Base-by-base conservation (phyloP, 345 rosid genomes). In the Brassica nigra region DNA sequence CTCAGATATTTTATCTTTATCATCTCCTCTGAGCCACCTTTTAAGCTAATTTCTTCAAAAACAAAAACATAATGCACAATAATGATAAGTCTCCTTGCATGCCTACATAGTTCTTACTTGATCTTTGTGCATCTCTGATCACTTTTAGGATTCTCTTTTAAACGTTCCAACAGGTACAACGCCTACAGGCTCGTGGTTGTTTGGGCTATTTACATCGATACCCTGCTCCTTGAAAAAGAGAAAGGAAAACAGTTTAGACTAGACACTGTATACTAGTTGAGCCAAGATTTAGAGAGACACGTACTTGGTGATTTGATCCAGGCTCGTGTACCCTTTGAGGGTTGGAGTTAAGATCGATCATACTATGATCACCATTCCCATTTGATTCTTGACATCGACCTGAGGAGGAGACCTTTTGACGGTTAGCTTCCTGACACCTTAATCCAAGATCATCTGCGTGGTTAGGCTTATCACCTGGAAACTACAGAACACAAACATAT, bases 341-440 rank as follows among this genome's bases (percentile, higher is more conserved):
- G 80, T 87, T 88, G 78, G 85, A 86, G 70, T 94, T 94, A 83
- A 94, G 86, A 84, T 94, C 97, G 8, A 94, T 89, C 90, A 86
- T 79, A 65, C 82, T 77, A 28, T 79, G 76, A 80, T 81, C 85
- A 67, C 74, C 81, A 74, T 85, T 78, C 74, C 71, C 69, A 66
- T 73, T 79, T 58, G 74, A 59, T 20, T 84, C 83, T 29, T 74
- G 65, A 69, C 66, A 61, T 15, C 63, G 76, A 76, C 57, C 81
- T 6, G 86, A 47, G 16, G 86, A 77, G 37, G 44, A 52, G 57
- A 52, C 79, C 66, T 49, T 75, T 72, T 79, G 88, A 78, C 67
- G 59, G 76, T 75, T 83, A 42, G 76, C 59, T 64, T 73, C 81
- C 57, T 76, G 81, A 58, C 73, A 79, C 59, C 79, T 86, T 42